A percentile compares a stretch with the other conserved stretches of the same genome.
These are phyloP conservation scores for Diaporthe vexans DNA, from an alignment of 2,329 filamentous ascomycete genomes.

Conservation along the genomic window DNA sequence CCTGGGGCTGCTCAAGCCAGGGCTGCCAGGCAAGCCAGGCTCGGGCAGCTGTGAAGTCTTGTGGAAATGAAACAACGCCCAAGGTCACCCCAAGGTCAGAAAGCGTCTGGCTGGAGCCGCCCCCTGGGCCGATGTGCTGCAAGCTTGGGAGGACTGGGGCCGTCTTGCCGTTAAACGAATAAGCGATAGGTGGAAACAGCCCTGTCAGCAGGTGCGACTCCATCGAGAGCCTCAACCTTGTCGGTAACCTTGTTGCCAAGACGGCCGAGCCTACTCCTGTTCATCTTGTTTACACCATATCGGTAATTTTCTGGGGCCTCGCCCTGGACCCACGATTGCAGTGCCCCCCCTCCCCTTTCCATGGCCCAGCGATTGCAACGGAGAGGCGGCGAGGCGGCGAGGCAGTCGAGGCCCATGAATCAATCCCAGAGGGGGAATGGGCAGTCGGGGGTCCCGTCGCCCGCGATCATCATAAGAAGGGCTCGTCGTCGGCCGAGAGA, in stretches of 20 bases:
- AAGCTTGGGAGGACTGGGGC: constrained; percentile 24
- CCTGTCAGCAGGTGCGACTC: constrained; percentile 20
- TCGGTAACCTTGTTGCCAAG: constrained; percentile 37
- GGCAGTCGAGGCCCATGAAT: constrained; percentile 11
- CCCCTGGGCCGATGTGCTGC: constrained; percentile 29
- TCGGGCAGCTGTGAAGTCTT: constrained; percentile 12
- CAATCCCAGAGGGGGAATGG: constrained; percentile 3
- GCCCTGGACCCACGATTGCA: constrained; percentile 19
- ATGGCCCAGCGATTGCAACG: not conserved
- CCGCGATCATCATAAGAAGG: constrained; percentile 38
- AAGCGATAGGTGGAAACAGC: constrained; percentile 31
- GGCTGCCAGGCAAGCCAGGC: not conserved
- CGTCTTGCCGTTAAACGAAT: constrained; percentile 7
- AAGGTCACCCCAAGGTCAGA: not conserved
- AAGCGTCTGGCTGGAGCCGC: constrained; percentile 18
- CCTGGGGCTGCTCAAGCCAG: not conserved
- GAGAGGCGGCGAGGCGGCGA: constrained; percentile 3
- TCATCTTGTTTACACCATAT: constrained; percentile 37
- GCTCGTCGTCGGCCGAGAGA: constrained; percentile 26
- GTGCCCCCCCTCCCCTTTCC: constrained; percentile 28
- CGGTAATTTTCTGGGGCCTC: constrained; percentile 27
- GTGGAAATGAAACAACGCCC: constrained; percentile 37
- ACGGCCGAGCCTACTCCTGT: constrained; percentile 32
- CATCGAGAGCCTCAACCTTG: constrained; percentile 25
- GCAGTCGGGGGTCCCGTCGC: constrained; percentile 1